Evolutionary conservation across 257 asterid species (phyloP), one percentile per base, ranked within the genome.

Genomic region (Petunia axillaris): DNA sequence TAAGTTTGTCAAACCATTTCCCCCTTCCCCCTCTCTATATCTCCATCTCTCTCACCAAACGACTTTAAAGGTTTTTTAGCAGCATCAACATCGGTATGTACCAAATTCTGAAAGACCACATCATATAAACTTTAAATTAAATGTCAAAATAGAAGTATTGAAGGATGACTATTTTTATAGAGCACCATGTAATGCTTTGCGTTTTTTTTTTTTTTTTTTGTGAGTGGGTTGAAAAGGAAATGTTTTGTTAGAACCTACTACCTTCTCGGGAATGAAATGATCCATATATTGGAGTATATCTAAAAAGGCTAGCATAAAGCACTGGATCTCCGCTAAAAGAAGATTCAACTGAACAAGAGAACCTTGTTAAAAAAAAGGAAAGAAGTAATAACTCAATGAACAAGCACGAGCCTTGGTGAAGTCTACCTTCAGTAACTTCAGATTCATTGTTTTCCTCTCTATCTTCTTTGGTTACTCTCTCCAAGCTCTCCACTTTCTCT

Each of bases 371-470:
- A 48, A 50, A 46, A 71, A 50, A 60, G 50, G 11, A 35, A 50
- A 35, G 35, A 25, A 50, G 60, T 35, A 71, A 50, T 35, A 11
- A 50, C 62, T 73, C 41, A 50, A 6, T 36, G 35, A 70, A 50
- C 36, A 35, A 62, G 59, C 25, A 50, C 35, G 35, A 35, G 41
- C 10, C 8, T 73, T 73, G 78, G 25, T 64, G 76, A 64, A 35
- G 77, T 70, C 64, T 82, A 93, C 99, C 98, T 89, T 91, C 96
- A 80, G 89, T 78, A 55, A 90, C 84, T 86, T 89, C 93, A 81
- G 98, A 93, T 64, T 86, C 93, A 37, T 84, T 84, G 25, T 89
- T 85, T 81, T 87, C 94, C 46, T 84, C 94, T 63, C 7, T 90
- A 37, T 83, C 90, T 63, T 85, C 87, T 80, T 87, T 83, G 78